Base-by-base conservation (phyloP, 1,284 basidiomycete genomes). In the Chalciporus sp. region DNA sequence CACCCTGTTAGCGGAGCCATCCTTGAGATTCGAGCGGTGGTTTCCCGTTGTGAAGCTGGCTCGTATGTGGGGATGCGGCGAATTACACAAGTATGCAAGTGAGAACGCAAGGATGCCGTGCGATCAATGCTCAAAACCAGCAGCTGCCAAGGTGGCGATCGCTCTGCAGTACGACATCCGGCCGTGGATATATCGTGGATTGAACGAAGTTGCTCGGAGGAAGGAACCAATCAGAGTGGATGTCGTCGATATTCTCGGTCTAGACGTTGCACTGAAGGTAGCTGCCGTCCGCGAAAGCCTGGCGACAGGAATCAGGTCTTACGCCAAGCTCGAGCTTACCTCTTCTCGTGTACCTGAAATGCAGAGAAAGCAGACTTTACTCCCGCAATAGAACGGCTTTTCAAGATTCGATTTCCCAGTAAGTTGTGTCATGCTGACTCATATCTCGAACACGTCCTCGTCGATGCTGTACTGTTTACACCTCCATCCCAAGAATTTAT, bases 261-360 rank as follows among this genome's bases (percentile, higher is more conserved):
- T 53, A 26, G 65, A 66, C 16, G 40, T 55, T n/a, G 31, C 42
- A 5, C 35, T 69, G 29, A 70, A 61, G 46, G 51, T 64, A 19
- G 67, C 63, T 27, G 55, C 56, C 7, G 20, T 69, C 28, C 52
- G 62, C 19, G 65, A 70, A 44, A 68, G 57, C 46, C 23, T 58
- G 29, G 11, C 5, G 4, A 1, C 11, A 4, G 16, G 35, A n/a
- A 37, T 14, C 1, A 37, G 6, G 7, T n/a, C n/a, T n/a, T n/a
- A n/a, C n/a, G n/a, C n/a, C n/a, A n/a, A n/a, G n/a, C n/a, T n/a
- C n/a, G n/a, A n/a, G n/a, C n/a, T n/a, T 2, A 12, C 10, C 20
- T 46, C 20, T 1, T 3, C 6, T 26, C 31, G 20, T 53, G 64
- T 29, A 3, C 11, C 23, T 51, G 65, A 33, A 8, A 53, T 7